These are phyloP conservation scores for Aspergillus unguis DNA, from an alignment of 2,329 filamentous ascomycete genomes.

Conservation along the genomic window DNA sequence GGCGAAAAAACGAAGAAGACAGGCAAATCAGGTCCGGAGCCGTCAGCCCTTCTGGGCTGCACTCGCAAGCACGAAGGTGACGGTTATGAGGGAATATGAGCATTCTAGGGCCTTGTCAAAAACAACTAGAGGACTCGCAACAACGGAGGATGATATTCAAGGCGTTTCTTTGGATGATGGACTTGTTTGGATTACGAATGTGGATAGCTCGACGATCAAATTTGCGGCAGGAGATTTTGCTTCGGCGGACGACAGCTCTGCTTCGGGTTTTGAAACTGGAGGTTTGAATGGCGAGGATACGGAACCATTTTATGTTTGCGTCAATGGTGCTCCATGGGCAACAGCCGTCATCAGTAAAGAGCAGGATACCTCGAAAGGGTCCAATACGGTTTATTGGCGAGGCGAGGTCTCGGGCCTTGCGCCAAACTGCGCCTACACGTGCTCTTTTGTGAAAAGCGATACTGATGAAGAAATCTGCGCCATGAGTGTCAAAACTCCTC, in stretches of 20 bases:
- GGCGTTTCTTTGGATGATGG: conserved; percentile 41
- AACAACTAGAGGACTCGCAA: conserved; percentile 36
- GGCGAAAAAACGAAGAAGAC: conserved; percentile 81
- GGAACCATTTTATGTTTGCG: conserved; percentile 63
- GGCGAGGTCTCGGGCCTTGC: conserved; percentile 65
- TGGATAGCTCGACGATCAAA: conserved; percentile 47
- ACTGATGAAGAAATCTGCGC: conserved; percentile 58
- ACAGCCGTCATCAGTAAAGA: conserved; percentile 54
- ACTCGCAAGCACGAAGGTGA: conserved; percentile 92
- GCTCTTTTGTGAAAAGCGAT: conserved; percentile 58
- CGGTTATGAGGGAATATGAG: conserved; percentile 87
- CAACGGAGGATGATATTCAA: conserved; percentile 44
- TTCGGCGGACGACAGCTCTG: conserved; percentile 31
- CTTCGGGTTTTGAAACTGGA: conserved; percentile 28
- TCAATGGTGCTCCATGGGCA: conserved; percentile 64
- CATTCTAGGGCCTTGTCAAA: conserved; percentile 59
- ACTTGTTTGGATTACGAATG: conserved; percentile 46
- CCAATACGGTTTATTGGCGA: conserved; percentile 50
- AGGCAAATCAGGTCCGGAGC: conserved; percentile 84
- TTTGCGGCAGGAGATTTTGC: conserved; percentile 46
- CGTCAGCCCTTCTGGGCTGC: conserved; percentile 93
- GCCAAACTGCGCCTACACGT: conserved; percentile 62
- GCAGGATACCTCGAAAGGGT: conserved; percentile 44
- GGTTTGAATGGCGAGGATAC: conserved; percentile 31
- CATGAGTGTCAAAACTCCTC: conserved; percentile 61